phyloP scores from a whole-genome alignment of 1,284 basidiomycete genomes.

The Ceratobasidium sp. region DNA sequence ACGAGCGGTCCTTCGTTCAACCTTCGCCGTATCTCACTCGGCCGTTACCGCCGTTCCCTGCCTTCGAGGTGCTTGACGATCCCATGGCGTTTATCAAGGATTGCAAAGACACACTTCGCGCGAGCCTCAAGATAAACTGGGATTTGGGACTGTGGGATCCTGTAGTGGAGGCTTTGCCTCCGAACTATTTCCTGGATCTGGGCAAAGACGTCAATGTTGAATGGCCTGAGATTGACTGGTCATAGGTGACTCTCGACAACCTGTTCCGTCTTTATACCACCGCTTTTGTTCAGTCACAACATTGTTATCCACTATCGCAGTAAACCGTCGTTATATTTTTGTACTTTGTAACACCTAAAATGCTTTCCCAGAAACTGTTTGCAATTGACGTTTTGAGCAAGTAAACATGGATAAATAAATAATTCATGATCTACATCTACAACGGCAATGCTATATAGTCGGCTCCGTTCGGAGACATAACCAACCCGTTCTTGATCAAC shows the following conservation, averaged over 20 bases:
- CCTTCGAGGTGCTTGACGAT: neutral
- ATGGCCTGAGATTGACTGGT: conserved; percentile 14
- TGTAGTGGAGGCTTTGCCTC: conserved; percentile 9
- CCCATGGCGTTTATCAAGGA: conserved; percentile 9
- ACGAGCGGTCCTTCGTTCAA: neutral
- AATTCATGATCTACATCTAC: conserved; percentile 16
- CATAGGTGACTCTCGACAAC: neutral
- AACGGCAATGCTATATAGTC: conserved; percentile 30
- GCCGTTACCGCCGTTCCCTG: neutral
- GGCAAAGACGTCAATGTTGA: conserved; percentile 11
- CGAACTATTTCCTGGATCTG: neutral
- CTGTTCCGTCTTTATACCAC: neutral
- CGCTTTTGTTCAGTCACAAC: neutral
- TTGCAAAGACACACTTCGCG: neutral
- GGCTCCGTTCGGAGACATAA: conserved; percentile 27
- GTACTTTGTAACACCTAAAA: neutral
- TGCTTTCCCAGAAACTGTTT: neutral
- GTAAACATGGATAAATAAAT: conserved; percentile 23
- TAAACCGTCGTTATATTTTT: neutral
- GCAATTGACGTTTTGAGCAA: neutral
- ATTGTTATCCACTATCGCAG: neutral
- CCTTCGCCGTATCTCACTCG: neutral
- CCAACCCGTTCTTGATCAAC: conserved; percentile 29
- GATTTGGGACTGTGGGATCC: conserved; percentile 4
- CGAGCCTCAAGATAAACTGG: conserved; percentile 5